phyloP scores from a whole-genome alignment of 2,329 filamentous ascomycete genomes.

The Xylariaceae sp. region DNA sequence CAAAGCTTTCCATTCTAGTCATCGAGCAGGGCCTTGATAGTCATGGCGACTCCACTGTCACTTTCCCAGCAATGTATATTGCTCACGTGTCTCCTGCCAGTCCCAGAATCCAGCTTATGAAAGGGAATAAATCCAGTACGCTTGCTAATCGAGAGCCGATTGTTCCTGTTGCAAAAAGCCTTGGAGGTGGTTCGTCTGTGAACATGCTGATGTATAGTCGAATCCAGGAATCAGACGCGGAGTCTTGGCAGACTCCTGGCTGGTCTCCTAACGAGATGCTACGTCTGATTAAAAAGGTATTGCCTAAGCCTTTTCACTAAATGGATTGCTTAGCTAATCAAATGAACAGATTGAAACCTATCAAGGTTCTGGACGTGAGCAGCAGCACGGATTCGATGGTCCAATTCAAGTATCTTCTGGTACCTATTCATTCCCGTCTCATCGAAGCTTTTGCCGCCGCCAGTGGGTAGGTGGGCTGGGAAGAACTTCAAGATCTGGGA shows the following conservation, averaged over 20 bases:
- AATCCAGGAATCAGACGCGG: not conserved
- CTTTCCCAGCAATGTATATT: not conserved
- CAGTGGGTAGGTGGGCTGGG: not conserved
- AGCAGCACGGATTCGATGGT: constrained; percentile 10
- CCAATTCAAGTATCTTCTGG: constrained; percentile 8
- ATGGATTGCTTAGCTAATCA: not conserved
- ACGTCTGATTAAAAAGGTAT: constrained; percentile 1
- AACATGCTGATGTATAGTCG: not conserved
- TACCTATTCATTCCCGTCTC: not conserved
- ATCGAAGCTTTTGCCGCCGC: not conserved
- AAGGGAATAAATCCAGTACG: not conserved
- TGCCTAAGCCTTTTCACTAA: not conserved
- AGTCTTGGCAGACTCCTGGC: not conserved
- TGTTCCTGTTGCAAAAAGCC: not conserved
- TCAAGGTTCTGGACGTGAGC: not conserved
- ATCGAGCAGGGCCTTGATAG: not conserved
- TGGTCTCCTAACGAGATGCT: not conserved
- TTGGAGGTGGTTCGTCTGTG: not conserved
- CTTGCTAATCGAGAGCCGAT: not conserved
- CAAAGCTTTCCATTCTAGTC: constrained; percentile 23
- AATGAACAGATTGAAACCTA: not conserved
- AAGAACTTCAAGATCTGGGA: constrained; percentile 3
- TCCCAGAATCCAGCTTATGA: not conserved
- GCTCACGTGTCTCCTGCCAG: not conserved
- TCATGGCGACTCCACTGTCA: not conserved